These are phyloP conservation scores for Fusarium tricinctum DNA, from an alignment of 2,329 filamentous ascomycete species.

Conservation along the genomic window DNA sequence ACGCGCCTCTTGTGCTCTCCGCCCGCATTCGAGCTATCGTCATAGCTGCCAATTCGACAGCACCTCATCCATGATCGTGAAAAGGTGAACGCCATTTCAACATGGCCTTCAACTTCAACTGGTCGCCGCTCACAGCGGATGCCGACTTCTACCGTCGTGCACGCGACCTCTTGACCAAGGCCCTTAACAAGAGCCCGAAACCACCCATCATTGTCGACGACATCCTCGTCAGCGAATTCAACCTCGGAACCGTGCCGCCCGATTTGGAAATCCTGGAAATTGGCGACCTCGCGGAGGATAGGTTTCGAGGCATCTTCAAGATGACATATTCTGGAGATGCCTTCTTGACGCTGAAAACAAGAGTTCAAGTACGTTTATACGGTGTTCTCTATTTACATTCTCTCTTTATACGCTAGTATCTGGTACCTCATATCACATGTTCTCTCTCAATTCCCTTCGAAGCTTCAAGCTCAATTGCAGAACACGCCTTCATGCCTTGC, in stretches of 20 bases:
- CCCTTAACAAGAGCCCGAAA: slow-evolving; percentile 97
- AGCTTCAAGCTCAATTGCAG: slow-evolving; percentile 9
- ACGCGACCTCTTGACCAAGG: slow-evolving; percentile 92
- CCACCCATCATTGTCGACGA: slow-evolving; percentile 99
- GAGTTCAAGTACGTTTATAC: slow-evolving; percentile 80
- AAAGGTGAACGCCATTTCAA: slow-evolving; percentile 62
- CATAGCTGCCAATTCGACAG: slow-evolving; percentile 44
- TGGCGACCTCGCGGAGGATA: slow-evolving; percentile 95
- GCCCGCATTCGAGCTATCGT: slow-evolving; percentile 28
- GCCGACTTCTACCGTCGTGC: slow-evolving; percentile 90
- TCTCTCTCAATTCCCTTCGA: slow-evolving; percentile 10
- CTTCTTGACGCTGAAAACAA: slow-evolving; percentile 92
- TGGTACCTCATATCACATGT: slow-evolving; percentile 9
- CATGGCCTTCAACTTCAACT: slow-evolving; percentile 99
- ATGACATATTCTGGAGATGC: slow-evolving; percentile 98
- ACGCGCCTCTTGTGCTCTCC: slow-evolving; percentile 33
- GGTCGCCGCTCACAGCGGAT: slow-evolving; percentile 98
- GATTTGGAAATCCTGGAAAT: slow-evolving; percentile 98
- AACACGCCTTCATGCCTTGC: neutral
- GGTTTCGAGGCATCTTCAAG: slow-evolving; percentile 98
- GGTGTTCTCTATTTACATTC: slow-evolving; percentile 16
- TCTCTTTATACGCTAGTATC: slow-evolving; percentile 2
- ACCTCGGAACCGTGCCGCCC: slow-evolving; percentile 93
- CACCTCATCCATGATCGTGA: slow-evolving; percentile 54
- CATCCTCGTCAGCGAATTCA: slow-evolving; percentile 97